phyloP scores from a whole-genome alignment of 2,329 filamentous ascomycete species.

The Calonectria pauciramosa region DNA sequence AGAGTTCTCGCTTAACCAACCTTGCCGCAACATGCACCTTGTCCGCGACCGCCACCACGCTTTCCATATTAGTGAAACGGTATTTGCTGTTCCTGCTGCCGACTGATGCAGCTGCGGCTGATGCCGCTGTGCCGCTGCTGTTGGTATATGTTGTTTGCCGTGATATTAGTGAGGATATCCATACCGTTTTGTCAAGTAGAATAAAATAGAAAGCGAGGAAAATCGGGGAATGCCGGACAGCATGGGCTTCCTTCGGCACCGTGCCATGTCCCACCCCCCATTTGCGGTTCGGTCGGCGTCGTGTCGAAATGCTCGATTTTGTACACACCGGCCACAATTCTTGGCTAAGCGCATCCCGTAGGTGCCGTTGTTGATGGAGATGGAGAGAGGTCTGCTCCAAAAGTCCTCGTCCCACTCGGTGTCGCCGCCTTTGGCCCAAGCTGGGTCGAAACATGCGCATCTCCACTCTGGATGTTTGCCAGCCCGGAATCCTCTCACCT shows the following conservation, averaged over 20 bases:
- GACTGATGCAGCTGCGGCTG: neutral
- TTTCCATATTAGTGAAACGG: neutral
- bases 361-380: conserved; percentile 56
- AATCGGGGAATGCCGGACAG: conserved; percentile 77
- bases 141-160: conserved; percentile 36
- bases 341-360: conserved; percentile 70
- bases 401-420: conserved; percentile 78
- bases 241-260: conserved; percentile 78
- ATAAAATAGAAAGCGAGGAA: too few species aligned
- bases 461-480: conserved; percentile 64
- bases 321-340: conserved; percentile 78
- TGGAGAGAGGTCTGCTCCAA: conserved; percentile 71
- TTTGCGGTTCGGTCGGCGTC: conserved; percentile 70
- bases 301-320: conserved; percentile 80
- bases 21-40: conserved; percentile 65
- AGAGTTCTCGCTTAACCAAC: conserved; percentile 66
- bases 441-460: conserved; percentile 81
- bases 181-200: too few species aligned
- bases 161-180: conserved; percentile 65
- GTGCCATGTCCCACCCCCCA: conserved; percentile 69
- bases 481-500: conserved; percentile 72
- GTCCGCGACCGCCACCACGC: conserved; percentile 56
- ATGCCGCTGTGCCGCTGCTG: conserved; percentile 27
- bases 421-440: conserved; percentile 75
- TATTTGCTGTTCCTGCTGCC: neutral